Evolutionary conservation across 306 rosid species (phyloP), one percentile per base, ranked within the genome.

Genomic region (Quercus berberidifolia): DNA sequence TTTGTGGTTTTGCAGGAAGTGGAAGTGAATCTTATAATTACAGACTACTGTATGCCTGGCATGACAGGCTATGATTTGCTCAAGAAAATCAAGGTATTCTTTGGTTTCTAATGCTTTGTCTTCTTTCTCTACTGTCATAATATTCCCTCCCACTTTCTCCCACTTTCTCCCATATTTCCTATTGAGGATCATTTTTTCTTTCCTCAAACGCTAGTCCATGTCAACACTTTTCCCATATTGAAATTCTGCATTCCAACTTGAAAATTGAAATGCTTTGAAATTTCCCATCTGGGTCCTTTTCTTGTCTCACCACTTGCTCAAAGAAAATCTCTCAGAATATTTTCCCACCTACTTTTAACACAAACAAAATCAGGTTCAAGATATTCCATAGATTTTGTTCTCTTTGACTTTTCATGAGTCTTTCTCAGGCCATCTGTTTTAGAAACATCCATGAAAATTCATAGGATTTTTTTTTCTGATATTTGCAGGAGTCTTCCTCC

Each of bases 51-150:
- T 79, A 94, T 94, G 99, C 99, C 99, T 74, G 99, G 93, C 70
- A 94, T 94, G 99, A 94, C 97, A 76, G 97, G 99, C 86, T 94
- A 90, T 89, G 99, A 94, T 86, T 85, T 94, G 82, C 94, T 94
- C 69, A 94, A 87, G 85, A 94, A 88, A 86, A 92, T 94, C 84
- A 94, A 94, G 93, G 98, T 94, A 81, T 55, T 76, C 60, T 79
- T 74, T 71, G 23, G 62, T 83, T 86, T 75, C 70, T 63, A 31
- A 74, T 83, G 78, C 43, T n/a, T 78, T 78, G 74, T 73, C 85
- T 84, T 81, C 59, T 79, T 69, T 41, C 80, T 58, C 76, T 62
- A 67, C 69, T 74, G 17, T 82, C 71, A 80, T 64, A 70, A 41
- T 88, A 79, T 79, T 81, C 77, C 77, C 75, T 59, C 76, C 71